Conservation (phyloP, 805 yeast genomes). For the Starmerella cellae region DNA sequence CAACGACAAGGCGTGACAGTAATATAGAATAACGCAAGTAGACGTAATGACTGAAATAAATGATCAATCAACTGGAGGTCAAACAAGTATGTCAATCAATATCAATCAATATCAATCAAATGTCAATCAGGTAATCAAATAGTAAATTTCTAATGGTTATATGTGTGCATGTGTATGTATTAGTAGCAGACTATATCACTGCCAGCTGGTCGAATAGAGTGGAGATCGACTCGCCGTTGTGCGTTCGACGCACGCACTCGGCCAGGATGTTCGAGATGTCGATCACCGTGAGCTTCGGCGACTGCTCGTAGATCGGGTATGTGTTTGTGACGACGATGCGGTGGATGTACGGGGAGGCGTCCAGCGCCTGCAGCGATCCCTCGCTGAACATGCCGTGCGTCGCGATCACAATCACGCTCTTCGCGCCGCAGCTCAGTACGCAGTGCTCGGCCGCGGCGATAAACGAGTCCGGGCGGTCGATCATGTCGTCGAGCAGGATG, state of each 20-base stretch:
- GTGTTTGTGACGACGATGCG: conserved; percentile 92
- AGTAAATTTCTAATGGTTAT: no score
- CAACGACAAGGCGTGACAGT: conserved; percentile 4
- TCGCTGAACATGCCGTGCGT: conserved; percentile 93
- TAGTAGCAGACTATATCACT: conserved; percentile 16
- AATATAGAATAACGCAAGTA: not conserved
- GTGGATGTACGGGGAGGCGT: conserved; percentile 70
- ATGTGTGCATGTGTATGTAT: no score
- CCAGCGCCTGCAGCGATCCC: conserved; percentile 67
- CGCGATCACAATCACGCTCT: conserved; percentile 75
- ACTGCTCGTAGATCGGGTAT: conserved; percentile 63
- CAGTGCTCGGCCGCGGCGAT: conserved; percentile 98
- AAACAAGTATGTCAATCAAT: no score
- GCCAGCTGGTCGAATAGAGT: conserved; percentile 83
- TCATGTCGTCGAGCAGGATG: conserved; percentile 90
- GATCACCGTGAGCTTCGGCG: conserved; percentile 66
- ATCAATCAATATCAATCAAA: not conserved
- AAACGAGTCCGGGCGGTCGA: conserved; percentile 86
- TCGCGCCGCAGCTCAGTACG: conserved; percentile 91
- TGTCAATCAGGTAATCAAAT: not conserved
- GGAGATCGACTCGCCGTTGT: conserved; percentile 92
- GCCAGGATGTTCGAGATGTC: conserved; percentile 94
- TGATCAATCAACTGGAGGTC: no score
- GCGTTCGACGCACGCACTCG: conserved; percentile 97
- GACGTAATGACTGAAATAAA: not conserved